Base-by-base conservation (phyloP, 495 filamentous ascomycete species). In the Lentithecium fluviatile region DNA sequence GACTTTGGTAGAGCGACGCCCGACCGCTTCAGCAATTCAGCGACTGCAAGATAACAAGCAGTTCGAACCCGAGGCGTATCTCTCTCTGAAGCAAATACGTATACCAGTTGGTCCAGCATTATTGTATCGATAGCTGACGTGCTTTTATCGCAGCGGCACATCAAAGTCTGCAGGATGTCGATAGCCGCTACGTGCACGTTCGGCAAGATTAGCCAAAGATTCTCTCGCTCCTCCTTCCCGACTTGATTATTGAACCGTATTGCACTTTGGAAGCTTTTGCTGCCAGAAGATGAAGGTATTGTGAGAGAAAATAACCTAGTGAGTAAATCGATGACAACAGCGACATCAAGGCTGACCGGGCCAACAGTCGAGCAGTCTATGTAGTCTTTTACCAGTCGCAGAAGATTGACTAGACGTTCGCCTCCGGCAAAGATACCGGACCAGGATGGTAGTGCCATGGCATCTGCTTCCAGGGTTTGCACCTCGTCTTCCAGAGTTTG, bases 211-310 rank as follows among this genome's bases (percentile, higher is more conserved):
- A 77, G 72, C 79, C 84, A 90, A 11, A 96, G 76, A 43, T 80
- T 79, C 61, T 93, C 88, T 59, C 86, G 83, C 71, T 96, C 91
- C 45, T 90, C 88, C 47, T 85, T 82, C 36, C 83, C 76, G 60
- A 95, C 83, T 66, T 88, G 83, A 20, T 81, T 76, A 55, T 89
- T 90, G 52, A 83, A 73, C 38, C 79, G 77, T 12, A 67, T 26
- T 45, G 34, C 43, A 72, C 72, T 2, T 71, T 75, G 29, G 62
- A 69, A 57, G 26, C 49, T 57, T 13, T 54, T 60, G 24, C 15
- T 21, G n/a, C 50, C 60, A 1, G 17, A 38, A 12, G 74, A 67
- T 13, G 77, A 68, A 6, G 87, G 86, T 0, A 82, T 77, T 20
- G 79, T 81, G 20, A 91, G 75, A 36, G 86, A 86, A 23, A 88